phyloP scores from a whole-genome alignment of 2,329 filamentous ascomycete genomes.

The Aspergillus aculeatus region DNA sequence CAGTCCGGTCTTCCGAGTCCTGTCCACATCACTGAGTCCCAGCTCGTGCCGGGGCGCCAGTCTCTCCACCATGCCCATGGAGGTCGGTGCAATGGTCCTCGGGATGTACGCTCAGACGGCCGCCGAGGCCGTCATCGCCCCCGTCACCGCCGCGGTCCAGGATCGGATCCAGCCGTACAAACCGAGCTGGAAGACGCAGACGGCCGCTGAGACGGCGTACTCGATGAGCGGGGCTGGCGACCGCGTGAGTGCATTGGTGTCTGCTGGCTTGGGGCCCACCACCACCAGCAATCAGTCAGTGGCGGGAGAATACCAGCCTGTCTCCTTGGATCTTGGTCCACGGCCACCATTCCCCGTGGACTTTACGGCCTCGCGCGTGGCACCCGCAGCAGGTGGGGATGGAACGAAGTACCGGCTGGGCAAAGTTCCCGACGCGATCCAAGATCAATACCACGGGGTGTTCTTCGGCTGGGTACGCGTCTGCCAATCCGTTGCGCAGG shows the following conservation, averaged over 20 bases:
- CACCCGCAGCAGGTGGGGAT: slow-evolving; percentile 41
- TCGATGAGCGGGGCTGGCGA: slow-evolving; percentile 30
- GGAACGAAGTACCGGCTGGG: slow-evolving; percentile 57
- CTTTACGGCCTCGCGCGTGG: slow-evolving; percentile 35
- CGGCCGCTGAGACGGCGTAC: slow-evolving; percentile 35
- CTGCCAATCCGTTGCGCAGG: slow-evolving; percentile 17
- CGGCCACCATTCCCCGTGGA: slow-evolving; percentile 32
- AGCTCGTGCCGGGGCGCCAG: slow-evolving; percentile 65
- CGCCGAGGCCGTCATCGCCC: slow-evolving; percentile 24
- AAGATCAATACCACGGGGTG: slow-evolving; percentile 57
- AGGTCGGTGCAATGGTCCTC: slow-evolving; percentile 54
- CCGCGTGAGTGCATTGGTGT: slow-evolving; percentile 14
- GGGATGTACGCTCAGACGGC: slow-evolving; percentile 45
- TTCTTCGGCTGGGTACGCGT: slow-evolving; percentile 64
- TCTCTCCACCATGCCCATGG: slow-evolving; percentile 63
- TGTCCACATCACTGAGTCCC: slow-evolving; percentile 62
- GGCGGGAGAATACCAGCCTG: not conserved
- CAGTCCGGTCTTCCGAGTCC: slow-evolving; percentile 67
- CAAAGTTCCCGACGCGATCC: slow-evolving; percentile 54
- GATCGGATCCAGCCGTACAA: slow-evolving; percentile 26
- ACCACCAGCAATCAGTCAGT: not conserved
- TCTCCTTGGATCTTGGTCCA: slow-evolving; percentile 30
- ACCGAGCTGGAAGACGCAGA: slow-evolving; percentile 30
- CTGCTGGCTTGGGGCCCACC: slow-evolving; percentile 16
- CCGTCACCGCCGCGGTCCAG: slow-evolving; percentile 27